Conservation (phyloP, 2,329 filamentous ascomycete genomes). For the Metarhizium humberi region DNA sequence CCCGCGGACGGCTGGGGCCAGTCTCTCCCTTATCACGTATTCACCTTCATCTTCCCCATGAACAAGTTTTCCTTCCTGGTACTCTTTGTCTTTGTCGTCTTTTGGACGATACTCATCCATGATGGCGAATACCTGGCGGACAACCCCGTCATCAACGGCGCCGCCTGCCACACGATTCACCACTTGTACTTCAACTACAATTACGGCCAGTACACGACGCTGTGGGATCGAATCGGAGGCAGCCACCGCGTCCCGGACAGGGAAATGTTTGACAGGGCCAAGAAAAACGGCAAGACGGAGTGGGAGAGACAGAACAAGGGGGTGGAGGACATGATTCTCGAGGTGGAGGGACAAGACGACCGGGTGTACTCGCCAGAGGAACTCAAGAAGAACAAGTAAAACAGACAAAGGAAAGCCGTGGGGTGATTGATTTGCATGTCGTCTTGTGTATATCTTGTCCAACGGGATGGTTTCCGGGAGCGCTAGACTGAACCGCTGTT, state of each 20-base stretch:
- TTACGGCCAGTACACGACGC: conserved; percentile 47
- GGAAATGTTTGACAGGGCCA: conserved; percentile 74
- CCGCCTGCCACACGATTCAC: conserved; percentile 3
- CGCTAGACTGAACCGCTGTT: no score
- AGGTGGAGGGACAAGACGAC: conserved; percentile 54
- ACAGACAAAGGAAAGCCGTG: background rate
- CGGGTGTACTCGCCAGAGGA: conserved; percentile 32
- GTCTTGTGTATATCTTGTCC: background rate
- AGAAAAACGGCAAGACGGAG: conserved; percentile 72
- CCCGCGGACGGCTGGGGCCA: conserved; percentile 1
- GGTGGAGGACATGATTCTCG: conserved; percentile 65
- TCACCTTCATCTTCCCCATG: conserved; percentile 2
- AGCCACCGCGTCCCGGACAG: conserved; percentile 81
- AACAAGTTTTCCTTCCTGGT: background rate
- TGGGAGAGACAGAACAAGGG: conserved; percentile 70
- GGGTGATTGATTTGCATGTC: background rate
- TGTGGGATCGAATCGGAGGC: conserved; percentile 81
- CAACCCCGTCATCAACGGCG: conserved; percentile 1
- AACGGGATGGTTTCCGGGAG: no score
- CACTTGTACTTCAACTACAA: conserved; percentile 3
- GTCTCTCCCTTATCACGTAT: conserved; percentile 1
- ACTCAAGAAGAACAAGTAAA: background rate
- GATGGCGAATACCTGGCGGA: background rate
- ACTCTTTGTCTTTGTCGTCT: conserved; percentile 33
- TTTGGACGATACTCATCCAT: conserved; percentile 19